Base-by-base conservation (phyloP, 106 monocot genomes). In the Dactylorhiza incarnata region DNA sequence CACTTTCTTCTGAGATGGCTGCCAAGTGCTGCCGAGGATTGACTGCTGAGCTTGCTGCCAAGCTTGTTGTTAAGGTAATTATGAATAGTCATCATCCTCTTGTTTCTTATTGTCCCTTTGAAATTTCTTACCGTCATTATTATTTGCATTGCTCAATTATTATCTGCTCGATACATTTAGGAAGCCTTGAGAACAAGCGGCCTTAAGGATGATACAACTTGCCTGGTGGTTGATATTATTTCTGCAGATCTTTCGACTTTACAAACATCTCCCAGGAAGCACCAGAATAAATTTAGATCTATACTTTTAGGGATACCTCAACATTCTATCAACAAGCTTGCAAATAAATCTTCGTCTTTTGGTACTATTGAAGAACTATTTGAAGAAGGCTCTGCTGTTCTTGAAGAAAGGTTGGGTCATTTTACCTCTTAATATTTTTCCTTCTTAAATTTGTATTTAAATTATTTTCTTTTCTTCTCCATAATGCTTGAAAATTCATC, bases 131-230 rank as follows among this genome's bases (percentile, higher is more conserved):
- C 66, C 29, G 49, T 49, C 37, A 9, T 65, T 51, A 29, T 80
- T 75, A 25, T 45, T 54, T 74, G 51, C 54, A 23, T 74, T 44
- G 29, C 47, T 20, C 23, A 9, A 53, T 68, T 54, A 68, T 63
- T 71, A 26, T 49, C 12, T 6, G 20, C 65, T 70, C 65, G 75
- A 17, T 47, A 77, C 1, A 25, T 81, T 45, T 45, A 99, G 97
- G 91, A 94, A 87, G 89, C 94, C 29, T 77, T 99, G 82, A 94
- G 91, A 78, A 87, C 84, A 78, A 89, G 89, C 78, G 97, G 97
- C 13, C 77, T 99, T 81, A 99, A 91, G 81, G 97, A 99, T 86
- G 97, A 99, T 77, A 99, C 97, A 7, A 96, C 95, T 69, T 96
- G 95, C 45, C 48, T 96, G 10, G 97, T 99, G 74, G 94, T 99